Evolutionary conservation across 1,284 basidiomycete genomes (phyloP).

Genomic region (Pseudozyma thailandica): DNA sequence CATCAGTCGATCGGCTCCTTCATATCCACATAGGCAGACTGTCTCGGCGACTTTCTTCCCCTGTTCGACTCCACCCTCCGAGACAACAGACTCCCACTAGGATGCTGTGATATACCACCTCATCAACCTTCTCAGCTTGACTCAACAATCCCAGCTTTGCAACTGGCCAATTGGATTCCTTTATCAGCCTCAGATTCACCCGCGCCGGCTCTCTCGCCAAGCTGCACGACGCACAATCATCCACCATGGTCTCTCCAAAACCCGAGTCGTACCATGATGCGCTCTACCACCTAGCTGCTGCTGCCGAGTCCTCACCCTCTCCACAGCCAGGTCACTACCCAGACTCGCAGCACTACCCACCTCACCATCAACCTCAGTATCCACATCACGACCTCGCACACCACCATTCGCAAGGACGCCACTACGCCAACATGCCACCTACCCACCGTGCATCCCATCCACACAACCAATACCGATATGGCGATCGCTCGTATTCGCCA

Average conservation of each 20-base stretch:
- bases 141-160: too few relatives aligned
- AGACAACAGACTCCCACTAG: too few relatives aligned
- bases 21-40: too few relatives aligned
- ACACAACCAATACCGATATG: conserved; percentile 28
- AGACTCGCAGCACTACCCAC: conserved; percentile 10
- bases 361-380: conserved; percentile 9
- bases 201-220: too few relatives aligned
- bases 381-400: conserved; percentile 10
- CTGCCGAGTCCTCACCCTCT: conserved; percentile 42
- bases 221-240: too few relatives aligned
- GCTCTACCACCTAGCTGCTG: conserved; percentile 44
- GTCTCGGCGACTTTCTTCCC: too few relatives aligned
- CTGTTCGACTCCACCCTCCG: too few relatives aligned
- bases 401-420: conserved; percentile 15
- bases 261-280: conserved; percentile 44
- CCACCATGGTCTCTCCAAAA: conserved; percentile 30
- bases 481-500: conserved; percentile 25
- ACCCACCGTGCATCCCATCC: conserved; percentile 16
- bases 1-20: too few relatives aligned
- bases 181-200: too few relatives aligned
- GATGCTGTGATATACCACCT: too few relatives aligned
- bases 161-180: too few relatives aligned
- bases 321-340: conserved; percentile 26
- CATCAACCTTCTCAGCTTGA: too few relatives aligned
- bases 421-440: conserved; percentile 12